Percentiles rank a stretch among this genome's conserved stretches.
Evolutionary conservation across 2,329 filamentous ascomycete species (phyloP).

Genomic region (Fusarium nematophilum): DNA sequence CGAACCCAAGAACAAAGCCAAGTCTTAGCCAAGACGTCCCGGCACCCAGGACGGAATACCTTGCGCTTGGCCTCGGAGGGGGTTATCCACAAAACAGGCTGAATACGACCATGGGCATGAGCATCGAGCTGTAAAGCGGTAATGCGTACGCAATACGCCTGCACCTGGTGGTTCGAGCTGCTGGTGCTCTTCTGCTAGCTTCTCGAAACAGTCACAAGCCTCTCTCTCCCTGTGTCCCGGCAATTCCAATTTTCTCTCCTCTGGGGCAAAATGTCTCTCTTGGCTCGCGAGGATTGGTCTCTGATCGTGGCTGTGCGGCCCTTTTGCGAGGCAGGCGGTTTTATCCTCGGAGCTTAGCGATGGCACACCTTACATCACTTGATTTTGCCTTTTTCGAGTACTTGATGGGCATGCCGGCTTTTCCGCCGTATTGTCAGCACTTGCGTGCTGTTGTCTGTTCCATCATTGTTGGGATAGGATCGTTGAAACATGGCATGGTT

Average conservation of each 20-base stretch:
- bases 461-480: too few species aligned
- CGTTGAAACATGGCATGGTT: too few species aligned
- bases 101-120: too few species aligned
- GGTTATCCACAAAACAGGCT: slow-evolving; percentile 17
- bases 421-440: not conserved
- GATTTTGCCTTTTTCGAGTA: not conserved
- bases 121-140: too few species aligned
- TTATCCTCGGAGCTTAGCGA: slow-evolving; percentile 20
- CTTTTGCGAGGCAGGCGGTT: too few species aligned
- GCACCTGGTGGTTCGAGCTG: too few species aligned
- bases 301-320: slow-evolving; percentile 27
- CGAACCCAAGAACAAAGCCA: slow-evolving; percentile 4
- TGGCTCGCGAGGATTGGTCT: slow-evolving; percentile 16
- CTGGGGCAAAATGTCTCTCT: slow-evolving; percentile 18
- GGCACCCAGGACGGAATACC: not conserved
- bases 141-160: too few species aligned
- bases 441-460: too few species aligned
- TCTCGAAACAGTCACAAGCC: too few species aligned
- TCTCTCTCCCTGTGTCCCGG: not conserved
- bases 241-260: slow-evolving; percentile 28
- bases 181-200: too few species aligned
- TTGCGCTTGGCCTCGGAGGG: not conserved
- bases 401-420: not conserved
- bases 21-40: slow-evolving; percentile 7
- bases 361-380: slow-evolving; percentile 15